Base-by-base conservation (phyloP, 148 eudicot species). In the Camellia granthamiana region DNA sequence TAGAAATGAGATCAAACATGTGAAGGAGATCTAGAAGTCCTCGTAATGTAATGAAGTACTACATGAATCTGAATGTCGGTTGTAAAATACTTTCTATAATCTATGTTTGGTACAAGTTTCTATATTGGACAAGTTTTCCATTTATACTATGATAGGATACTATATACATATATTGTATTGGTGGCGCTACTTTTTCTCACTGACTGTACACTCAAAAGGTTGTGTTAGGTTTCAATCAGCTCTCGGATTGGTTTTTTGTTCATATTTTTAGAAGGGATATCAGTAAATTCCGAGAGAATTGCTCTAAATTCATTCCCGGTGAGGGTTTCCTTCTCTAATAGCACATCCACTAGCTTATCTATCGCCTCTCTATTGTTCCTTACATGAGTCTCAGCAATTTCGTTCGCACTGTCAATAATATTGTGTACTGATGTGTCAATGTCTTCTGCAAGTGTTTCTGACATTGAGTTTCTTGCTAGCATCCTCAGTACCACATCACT, bases 391-490 rank as follows among this genome's bases (percentile, higher is more conserved):
- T 88, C 92, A 0, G 98, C 94, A 16, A 89, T 79, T 30, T 87
- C 91, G 78, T 92, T 92, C 18, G 97, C 98, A 0, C 54, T 78
- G 7, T 90, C 89, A 3, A 94, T 79, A 23, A 92, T 92, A 2
- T 75, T 58, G 65, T 84, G 81, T 6, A 91, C 92, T 46, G 91
- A 86, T 64, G 66, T 65, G 78, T 92, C 94, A 30, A 94, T 92
- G 79, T 92, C 97, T 78, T 90, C 89, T 69, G 98, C 97, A 9
- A 94, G 94, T 85, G 90, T 94, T 67, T 94, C 98, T 4, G 94
- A 94, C 97, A 94, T 92, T 46, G 87, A 81, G 71, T 94, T 94
- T 80, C 98, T 88, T 42, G 98, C 94, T 30, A 94, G 61, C 98
- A 92, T 87, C 76, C 97, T 89, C 79, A 92, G 76, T 7, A 94